phyloP scores from a whole-genome alignment of 257 asterid genomes.

The Fraxinus anomala region DNA sequence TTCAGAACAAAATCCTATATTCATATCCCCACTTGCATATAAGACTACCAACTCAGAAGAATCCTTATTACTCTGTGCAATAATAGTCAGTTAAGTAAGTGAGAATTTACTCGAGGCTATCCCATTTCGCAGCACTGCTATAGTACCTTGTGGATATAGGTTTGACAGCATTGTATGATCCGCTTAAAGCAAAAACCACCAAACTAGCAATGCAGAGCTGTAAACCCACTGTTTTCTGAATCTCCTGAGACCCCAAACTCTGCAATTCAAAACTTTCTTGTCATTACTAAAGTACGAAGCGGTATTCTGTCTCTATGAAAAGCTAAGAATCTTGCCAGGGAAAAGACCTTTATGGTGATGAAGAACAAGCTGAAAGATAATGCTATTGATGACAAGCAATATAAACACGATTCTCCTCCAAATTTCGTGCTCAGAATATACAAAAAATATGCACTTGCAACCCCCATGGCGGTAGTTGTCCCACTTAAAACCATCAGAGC shows the following conservation, averaged over 20 bases:
- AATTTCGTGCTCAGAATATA: constrained; percentile 77
- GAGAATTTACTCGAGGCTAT: constrained; percentile 17
- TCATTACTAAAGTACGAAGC: constrained; percentile 18
- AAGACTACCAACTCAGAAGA: constrained; percentile 4
- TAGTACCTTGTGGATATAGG: constrained; percentile 60
- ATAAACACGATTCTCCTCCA: constrained; percentile 72
- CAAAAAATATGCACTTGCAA: constrained; percentile 86
- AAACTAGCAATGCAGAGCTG: constrained; percentile 63
- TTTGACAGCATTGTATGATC: constrained; percentile 59
- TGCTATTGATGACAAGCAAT: constrained; percentile 74
- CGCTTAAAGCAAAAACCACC: constrained; percentile 66
- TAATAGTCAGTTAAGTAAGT: constrained; percentile 22
- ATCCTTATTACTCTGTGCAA: background rate
- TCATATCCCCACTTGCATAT: background rate
- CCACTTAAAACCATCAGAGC: constrained; percentile 62
- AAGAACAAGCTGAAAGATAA: constrained; percentile 79
- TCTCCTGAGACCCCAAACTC: constrained; percentile 57
- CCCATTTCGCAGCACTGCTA: constrained; percentile 7
- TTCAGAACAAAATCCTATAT: background rate
- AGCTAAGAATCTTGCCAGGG: constrained; percentile 19
- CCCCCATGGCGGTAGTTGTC: constrained; percentile 86
- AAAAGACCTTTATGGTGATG: constrained; percentile 65
- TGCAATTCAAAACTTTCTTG: constrained; percentile 35
- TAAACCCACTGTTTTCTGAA: constrained; percentile 57
- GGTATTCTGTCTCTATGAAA: constrained; percentile 12